Evolutionary conservation across 495 filamentous ascomycete species (phyloP).

Genomic region (Penicillium antarcticum): DNA sequence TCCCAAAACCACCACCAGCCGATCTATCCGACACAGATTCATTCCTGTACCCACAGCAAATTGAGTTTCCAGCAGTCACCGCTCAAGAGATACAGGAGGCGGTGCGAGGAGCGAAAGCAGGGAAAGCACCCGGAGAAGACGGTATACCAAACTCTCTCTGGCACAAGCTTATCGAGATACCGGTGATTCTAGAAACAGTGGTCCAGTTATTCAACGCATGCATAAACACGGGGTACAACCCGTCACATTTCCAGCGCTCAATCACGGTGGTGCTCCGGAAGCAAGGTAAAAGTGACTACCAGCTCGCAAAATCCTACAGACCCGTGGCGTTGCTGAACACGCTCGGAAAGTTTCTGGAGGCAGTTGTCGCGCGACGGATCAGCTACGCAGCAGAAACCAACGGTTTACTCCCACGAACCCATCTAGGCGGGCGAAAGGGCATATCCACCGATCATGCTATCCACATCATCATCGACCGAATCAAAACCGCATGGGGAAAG

Average conservation of each 20-base stretch:
- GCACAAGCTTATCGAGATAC: too few relatives aligned
- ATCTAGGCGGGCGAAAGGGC: constrained; percentile 19
- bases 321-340: constrained; percentile 32
- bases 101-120: too few relatives aligned
- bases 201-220: background rate
- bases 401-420: constrained; percentile 15
- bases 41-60: too few relatives aligned
- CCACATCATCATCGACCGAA: constrained; percentile 14
- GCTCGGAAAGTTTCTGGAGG: constrained; percentile 30
- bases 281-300: constrained; percentile 22
- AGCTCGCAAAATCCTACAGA: constrained; percentile 25
- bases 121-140: too few relatives aligned
- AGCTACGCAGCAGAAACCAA: constrained; percentile 17
- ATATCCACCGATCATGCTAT: constrained; percentile 20
- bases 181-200: too few relatives aligned
- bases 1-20: too few relatives aligned
- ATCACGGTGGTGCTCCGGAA: constrained; percentile 28
- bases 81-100: too few relatives aligned
- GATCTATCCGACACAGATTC: too few relatives aligned
- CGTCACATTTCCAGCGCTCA: constrained; percentile 18
- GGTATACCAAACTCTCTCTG: too few relatives aligned
- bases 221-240: background rate
- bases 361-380: constrained; percentile 19
- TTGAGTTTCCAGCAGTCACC: too few relatives aligned
- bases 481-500: constrained; percentile 11